phyloP scores from a whole-genome alignment of 306 rosid species.

The Ceratonia siliqua region DNA sequence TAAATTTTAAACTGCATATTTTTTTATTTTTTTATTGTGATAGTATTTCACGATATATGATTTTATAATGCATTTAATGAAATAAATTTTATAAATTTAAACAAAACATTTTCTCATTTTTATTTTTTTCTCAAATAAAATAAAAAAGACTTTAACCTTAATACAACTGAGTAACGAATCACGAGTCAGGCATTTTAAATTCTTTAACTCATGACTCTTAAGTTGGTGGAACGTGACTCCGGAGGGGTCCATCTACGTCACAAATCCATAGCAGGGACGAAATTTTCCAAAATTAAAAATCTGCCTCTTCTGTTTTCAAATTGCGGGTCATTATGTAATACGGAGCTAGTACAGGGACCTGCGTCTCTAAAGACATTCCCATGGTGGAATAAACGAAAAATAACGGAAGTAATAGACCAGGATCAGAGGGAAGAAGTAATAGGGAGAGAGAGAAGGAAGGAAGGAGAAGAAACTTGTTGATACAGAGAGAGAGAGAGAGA shows the following conservation, averaged over 20 bases:
- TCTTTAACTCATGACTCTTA: too few species aligned
- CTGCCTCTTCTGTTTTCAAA: constrained; percentile 28
- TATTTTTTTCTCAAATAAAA: too few species aligned
- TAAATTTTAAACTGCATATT: too few species aligned
- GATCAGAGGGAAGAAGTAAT: constrained; percentile 1
- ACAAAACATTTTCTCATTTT: too few species aligned
- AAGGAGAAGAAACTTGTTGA: background rate
- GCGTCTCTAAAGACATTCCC: constrained; percentile 14
- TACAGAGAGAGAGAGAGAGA: background rate
- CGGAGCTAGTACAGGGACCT: constrained; percentile 22
- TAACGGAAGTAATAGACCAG: background rate
- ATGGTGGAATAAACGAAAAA: background rate
- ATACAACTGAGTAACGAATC: too few species aligned
- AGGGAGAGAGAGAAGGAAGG: constrained; percentile 2
- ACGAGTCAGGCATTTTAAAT: background rate
- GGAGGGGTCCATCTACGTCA: background rate
- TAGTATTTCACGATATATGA: too few species aligned
- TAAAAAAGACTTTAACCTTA: too few species aligned
- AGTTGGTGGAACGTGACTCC: background rate
- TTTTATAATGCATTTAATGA: too few species aligned
- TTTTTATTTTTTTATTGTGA: too few species aligned
- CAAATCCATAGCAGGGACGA: background rate
- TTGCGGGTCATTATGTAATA: constrained; percentile 16
- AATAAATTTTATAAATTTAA: too few species aligned
- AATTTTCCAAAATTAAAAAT: background rate